Conservation (phyloP, 495 filamentous ascomycete genomes). For the Penicillium psychrofluorescens region DNA sequence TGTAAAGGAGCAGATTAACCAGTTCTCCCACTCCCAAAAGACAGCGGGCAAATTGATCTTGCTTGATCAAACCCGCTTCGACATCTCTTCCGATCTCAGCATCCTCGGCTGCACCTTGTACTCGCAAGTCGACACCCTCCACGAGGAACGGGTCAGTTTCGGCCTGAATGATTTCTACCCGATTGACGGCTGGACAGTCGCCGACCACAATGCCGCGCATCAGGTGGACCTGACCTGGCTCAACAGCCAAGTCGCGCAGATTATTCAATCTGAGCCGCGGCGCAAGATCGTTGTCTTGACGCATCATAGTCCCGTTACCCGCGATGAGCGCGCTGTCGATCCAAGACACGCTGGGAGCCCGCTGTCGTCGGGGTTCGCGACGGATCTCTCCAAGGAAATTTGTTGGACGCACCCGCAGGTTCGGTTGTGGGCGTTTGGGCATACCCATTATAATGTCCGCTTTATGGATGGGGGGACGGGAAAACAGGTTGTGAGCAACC, state of each 20-base stretch:
- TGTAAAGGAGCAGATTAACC: conserved; percentile 11
- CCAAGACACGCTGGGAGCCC: conserved; percentile 32
- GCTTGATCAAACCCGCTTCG: conserved; percentile 20
- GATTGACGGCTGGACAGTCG: conserved; percentile 39
- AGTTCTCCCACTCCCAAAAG: conserved; percentile 12
- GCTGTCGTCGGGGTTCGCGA: conserved; percentile 36
- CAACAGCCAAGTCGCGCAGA: conserved; percentile 34
- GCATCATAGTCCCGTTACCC: conserved; percentile 43
- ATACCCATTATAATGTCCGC: conserved; percentile 49
- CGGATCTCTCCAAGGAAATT: conserved; percentile 33
- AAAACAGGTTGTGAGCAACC: conserved; percentile 29
- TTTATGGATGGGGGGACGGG: conserved; percentile 22
- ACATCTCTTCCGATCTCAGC: conserved; percentile 15
- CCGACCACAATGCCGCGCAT: conserved; percentile 32
- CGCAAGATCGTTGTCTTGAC: conserved; percentile 41
- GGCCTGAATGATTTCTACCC: conserved; percentile 44
- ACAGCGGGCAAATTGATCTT: conserved; percentile 14
- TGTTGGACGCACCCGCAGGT: conserved; percentile 41
- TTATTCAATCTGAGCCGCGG: conserved; percentile 24
- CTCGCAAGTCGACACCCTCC: conserved; percentile 13
- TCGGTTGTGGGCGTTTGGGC: conserved; percentile 49
- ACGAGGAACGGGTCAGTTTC: conserved; percentile 17
- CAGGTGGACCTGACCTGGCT: conserved; percentile 42
- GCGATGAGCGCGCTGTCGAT: conserved; percentile 26
- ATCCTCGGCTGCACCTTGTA: conserved; percentile 34